Percentiles rank a stretch among this genome's conserved stretches.
These are phyloP conservation scores for Pelargonium nanum DNA, from an alignment of 345 rosid species.

Conservation along the genomic window DNA sequence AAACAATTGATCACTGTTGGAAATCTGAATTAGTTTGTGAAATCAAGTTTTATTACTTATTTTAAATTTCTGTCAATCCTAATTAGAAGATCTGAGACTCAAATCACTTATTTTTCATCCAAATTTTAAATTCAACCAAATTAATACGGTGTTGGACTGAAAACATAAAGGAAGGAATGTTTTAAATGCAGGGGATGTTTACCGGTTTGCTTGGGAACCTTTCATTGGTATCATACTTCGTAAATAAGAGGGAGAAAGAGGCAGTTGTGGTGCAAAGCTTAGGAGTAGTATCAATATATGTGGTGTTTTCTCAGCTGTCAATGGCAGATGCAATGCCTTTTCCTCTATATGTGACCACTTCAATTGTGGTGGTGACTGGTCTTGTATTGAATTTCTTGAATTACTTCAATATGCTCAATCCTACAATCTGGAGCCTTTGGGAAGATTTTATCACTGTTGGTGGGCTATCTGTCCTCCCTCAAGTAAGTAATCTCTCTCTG, in stretches of 20 bases:
- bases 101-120: neutral
- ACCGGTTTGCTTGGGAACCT: constrained; percentile 83
- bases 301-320: constrained; percentile 68
- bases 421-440: constrained; percentile 59
- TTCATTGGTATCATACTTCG: constrained; percentile 75
- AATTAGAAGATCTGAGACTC: neutral
- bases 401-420: constrained; percentile 42
- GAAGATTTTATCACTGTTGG: constrained; percentile 74
- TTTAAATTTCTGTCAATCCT: too few species aligned
- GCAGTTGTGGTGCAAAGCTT: constrained; percentile 68
- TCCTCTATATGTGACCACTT: constrained; percentile 37
- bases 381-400: constrained; percentile 44
- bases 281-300: constrained; percentile 52
- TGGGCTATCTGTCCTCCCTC: constrained; percentile 75
- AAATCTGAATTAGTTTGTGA: neutral
- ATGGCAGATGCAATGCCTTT: constrained; percentile 80
- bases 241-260: constrained; percentile 72
- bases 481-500: constrained; percentile 27
- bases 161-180: too few species aligned
- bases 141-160: too few species aligned
- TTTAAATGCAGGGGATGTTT: constrained; percentile 63
- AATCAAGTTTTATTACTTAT: neutral
- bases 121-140: too few species aligned
- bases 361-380: constrained; percentile 51
- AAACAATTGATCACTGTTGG: neutral